A percentile compares a stretch with the other conserved stretches of the same genome.
These are phyloP conservation scores for Sporothrix luriei DNA, from an alignment of 2,329 filamentous ascomycete genomes.

Conservation along the genomic window DNA sequence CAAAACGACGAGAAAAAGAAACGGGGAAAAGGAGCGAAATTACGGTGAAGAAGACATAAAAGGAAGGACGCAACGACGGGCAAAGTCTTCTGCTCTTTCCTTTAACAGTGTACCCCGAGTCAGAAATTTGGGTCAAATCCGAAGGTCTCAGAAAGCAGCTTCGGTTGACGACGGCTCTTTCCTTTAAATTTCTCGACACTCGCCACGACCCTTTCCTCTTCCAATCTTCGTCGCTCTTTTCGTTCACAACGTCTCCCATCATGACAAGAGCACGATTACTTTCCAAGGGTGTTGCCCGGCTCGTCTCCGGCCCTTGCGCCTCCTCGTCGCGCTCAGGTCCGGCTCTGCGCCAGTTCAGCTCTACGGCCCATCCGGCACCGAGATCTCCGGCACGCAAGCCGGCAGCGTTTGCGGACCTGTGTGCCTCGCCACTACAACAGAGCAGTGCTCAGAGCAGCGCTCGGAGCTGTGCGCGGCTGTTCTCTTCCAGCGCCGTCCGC, in stretches of 20 bases:
- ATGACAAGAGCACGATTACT: slow-evolving; percentile 24
- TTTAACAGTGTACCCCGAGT: slow-evolving; percentile 7
- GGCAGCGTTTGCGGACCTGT: background rate
- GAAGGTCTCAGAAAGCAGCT: background rate
- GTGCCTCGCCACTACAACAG: background rate
- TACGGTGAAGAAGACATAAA: slow-evolving; percentile 5
- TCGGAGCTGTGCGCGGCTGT: slow-evolving; percentile 43
- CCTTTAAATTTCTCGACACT: background rate
- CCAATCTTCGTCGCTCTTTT: background rate
- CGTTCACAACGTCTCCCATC: background rate
- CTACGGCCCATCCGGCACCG: background rate
- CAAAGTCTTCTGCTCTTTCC: background rate
- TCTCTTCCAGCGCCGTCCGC: slow-evolving; percentile 64
- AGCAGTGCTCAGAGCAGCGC: background rate
- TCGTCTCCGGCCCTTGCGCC: background rate
- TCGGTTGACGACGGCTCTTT: slow-evolving; percentile 16
- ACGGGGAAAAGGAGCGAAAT: background rate
- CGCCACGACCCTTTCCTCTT: background rate
- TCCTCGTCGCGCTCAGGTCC: background rate
- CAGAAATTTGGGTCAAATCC: slow-evolving; percentile 9
- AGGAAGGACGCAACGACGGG: background rate
- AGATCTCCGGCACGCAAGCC: background rate
- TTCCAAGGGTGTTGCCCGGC: slow-evolving; percentile 5
- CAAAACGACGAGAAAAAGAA: background rate
- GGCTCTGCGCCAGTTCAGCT: slow-evolving; percentile 1